A percentile compares a stretch with the other conserved stretches of the same genome.
These are phyloP conservation scores for Pisolithus albus DNA, from an alignment of 768 basidiomycete genomes.

Conservation along the genomic window DNA sequence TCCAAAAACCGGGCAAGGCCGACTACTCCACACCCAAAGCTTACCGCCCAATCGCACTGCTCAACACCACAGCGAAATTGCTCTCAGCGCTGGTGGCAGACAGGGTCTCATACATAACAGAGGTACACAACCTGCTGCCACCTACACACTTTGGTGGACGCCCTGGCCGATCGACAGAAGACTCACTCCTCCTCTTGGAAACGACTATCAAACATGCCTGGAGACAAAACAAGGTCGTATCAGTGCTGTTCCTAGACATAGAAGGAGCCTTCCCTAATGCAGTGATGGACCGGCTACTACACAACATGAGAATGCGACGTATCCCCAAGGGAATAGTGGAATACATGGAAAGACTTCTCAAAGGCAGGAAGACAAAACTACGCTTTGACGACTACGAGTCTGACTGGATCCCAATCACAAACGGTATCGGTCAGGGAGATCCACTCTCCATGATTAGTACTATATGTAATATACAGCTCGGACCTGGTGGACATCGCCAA, in stretches of 20 bases:
- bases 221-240: slow-evolving; percentile 28
- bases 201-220: slow-evolving; percentile 33
- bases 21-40: slow-evolving; percentile 29
- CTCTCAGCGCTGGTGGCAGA: no score
- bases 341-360: background rate
- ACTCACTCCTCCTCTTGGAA: slow-evolving; percentile 29
- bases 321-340: background rate
- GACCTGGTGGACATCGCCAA: background rate
- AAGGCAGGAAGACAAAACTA: background rate
- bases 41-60: slow-evolving; percentile 32
- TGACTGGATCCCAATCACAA: background rate
- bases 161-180: slow-evolving; percentile 32
- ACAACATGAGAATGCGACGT: slow-evolving; percentile 18
- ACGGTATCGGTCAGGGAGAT: background rate
- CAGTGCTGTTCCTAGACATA: slow-evolving; percentile 36
- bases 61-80: slow-evolving; percentile 13
- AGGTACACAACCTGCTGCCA: slow-evolving; percentile 21
- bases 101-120: no score
- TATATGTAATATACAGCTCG: background rate
- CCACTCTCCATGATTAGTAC: background rate
- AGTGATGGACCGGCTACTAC: slow-evolving; percentile 22
- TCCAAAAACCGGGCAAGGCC: slow-evolving; percentile 25
- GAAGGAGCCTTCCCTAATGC: slow-evolving; percentile 39
- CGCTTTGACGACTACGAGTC: background rate
- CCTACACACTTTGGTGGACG: slow-evolving; percentile 32